These are phyloP conservation scores for Pleodorina starrii DNA, from an alignment of 139 green algal genomes.

Conservation along the genomic window DNA sequence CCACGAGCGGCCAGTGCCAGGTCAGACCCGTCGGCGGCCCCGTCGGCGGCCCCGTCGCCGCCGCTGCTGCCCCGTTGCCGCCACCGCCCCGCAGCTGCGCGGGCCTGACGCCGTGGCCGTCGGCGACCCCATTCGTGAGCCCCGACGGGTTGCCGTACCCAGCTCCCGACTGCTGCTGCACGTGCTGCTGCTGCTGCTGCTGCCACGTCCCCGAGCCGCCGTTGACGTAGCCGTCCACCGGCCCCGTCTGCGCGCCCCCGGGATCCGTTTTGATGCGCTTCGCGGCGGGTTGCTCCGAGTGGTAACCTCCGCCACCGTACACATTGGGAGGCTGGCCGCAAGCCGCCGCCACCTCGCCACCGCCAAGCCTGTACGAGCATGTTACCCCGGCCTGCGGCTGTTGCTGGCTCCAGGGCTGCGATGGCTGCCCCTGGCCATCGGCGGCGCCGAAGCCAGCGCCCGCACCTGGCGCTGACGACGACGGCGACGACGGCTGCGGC, in stretches of 20 bases:
- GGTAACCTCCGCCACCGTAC: neutral
- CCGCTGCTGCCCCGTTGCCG: too few species aligned
- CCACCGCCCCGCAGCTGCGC: neutral
- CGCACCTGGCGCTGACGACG: neutral
- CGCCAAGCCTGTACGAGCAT: neutral
- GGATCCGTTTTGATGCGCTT: slow-evolving; percentile 18
- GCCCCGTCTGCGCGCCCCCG: neutral
- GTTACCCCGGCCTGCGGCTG: neutral
- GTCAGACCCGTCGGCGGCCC: neutral
- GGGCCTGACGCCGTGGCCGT: neutral
- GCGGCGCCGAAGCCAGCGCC: neutral
- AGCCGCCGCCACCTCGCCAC: neutral
- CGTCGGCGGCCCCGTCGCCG: neutral
- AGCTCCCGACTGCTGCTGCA: neutral
- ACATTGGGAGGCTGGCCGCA: neutral
- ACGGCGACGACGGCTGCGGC: neutral
- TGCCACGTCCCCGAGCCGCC: neutral
- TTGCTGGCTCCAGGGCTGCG: neutral
- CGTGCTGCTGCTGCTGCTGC: neutral
- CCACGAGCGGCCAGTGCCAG: slow-evolving; percentile 47
- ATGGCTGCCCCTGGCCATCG: neutral
- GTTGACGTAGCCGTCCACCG: neutral
- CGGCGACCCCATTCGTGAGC: neutral
- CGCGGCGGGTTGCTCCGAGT: neutral
- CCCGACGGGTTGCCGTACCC: neutral